Base-by-base conservation (phyloP, 2,329 filamentous ascomycete genomes). In the Phaeosphaeriaceae sp. region DNA sequence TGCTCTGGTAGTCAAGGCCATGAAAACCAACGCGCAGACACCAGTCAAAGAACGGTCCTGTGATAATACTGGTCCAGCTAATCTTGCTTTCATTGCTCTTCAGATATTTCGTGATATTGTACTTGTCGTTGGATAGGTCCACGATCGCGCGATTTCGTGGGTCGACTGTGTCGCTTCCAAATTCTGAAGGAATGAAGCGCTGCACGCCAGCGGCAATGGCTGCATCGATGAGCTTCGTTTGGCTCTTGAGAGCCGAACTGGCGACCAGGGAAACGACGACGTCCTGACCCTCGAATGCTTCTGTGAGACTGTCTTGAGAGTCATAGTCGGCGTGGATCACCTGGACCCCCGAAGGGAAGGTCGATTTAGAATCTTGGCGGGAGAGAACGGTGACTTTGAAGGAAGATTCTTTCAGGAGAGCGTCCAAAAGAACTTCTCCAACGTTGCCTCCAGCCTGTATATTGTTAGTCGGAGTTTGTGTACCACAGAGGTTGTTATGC, bases 181-280 rank as follows among this genome's bases (percentile, higher is more conserved):
- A 91, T 63, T 91, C 89, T 35, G 85, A 86, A 1, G 88, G 86
- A 1, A 89, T 82, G 69, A 88, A 89, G 7, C 86, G 82, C 64
- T 84, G 83, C 6, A 90, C 87, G 1, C 86, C 85, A 1, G 86
- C 86, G 3, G 82, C 81, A 26, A 86, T 77, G 30, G 87, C 83
- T 0, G 87, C 88, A 30, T 89, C 83, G 47, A 89, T 80, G 48
- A 89, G 77, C 15, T 77, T 76, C 49, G 78, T 78, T 67, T 88
- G 86, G 1, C 83, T 72, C 1, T 69, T 72, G 11, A 81, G 70
- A 22, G 77, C 77, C 2, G 65, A 63, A 15, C 77, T 79, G 8
- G 79, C 81, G 43, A 87, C 75, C 0, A 81, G 77, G 1, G 79
- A 78, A 26, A 89, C 71, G 19, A 89, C 79, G 0, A 84, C 87